phyloP scores from a whole-genome alignment of 345 rosid species.

The Pistacia vera region DNA sequence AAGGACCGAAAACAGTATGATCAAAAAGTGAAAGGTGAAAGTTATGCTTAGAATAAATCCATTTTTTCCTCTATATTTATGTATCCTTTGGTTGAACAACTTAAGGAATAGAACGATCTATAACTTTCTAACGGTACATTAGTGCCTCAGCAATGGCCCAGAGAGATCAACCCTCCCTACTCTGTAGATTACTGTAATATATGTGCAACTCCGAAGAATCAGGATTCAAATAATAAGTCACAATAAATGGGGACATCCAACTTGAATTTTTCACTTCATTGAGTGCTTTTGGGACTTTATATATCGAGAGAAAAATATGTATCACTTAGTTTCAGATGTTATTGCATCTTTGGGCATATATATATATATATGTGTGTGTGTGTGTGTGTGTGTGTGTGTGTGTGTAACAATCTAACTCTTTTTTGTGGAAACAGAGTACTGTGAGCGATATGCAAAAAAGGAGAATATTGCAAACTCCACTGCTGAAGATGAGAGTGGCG shows the following conservation, averaged over 20 bases:
- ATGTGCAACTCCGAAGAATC: background rate
- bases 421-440: slow-evolving; percentile 47
- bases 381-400: background rate
- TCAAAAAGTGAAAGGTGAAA: slow-evolving; percentile 68
- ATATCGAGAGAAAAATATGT: background rate
- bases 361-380: background rate
- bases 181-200: background rate
- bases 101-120: background rate
- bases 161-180: background rate
- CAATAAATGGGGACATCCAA: background rate
- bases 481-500: slow-evolving; percentile 45
- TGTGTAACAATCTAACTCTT: background rate
- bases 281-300: background rate
- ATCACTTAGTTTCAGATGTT: background rate
- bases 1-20: slow-evolving; percentile 63
- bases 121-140: background rate
- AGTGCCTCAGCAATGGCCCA: background rate
- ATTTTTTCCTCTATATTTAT: background rate
- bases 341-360: background rate
- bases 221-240: background rate
- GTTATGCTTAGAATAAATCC: slow-evolving; percentile 9
- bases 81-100: slow-evolving; percentile 3
- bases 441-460: slow-evolving; percentile 62
- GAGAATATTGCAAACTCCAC: slow-evolving; percentile 39
- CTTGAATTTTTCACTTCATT: background rate